Evolutionary conservation across 352 stramenopile genomes (phyloP), one percentile per base, ranked within the genome.

Genomic region (Globisporangium barbulae): DNA sequence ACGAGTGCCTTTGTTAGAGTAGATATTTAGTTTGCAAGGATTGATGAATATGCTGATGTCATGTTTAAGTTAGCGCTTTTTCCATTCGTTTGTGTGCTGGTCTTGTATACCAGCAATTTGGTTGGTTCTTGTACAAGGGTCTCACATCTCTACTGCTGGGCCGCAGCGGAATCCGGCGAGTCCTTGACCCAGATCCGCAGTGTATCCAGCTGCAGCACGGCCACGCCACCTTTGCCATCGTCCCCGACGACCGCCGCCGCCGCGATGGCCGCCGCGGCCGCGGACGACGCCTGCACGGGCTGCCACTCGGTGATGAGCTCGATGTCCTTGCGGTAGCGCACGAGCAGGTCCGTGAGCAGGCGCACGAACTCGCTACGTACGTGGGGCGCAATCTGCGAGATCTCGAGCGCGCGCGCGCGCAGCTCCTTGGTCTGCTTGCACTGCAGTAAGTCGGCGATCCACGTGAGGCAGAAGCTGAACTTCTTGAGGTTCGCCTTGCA

Each of bases 401-500:
- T 89, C 67, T 90, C 83, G 37, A 92, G 67, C 25, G 83, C 83
- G 3, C 81, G 71, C 4, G 83, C 83, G 8, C 81, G 72, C n/a
- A 92, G 69, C 52, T 90, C 83, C 17, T 73, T 84, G 17, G 81
- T 88, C 10, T 76, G 73, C 42, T 77, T 76, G 59, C 83, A 89
- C 44, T 87, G 73, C 15, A 92, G 55, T 49, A 92, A 48, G 61
- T 90, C 80, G 53, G 79, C 81, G 63, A 92, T 90, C 83, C 83
- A 92, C 33, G 81, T 92, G 33, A 92, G 72, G 42, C 80, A 92
- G 55, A 92, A 92, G 50, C 78, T 89, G 39, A 88, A 92, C 66
- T 92, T 92, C 61, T 92, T 92, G 19, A 90, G 67, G 52, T 90
- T 92, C 62, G 72, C 81, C 55, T 92, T 92, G 71, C 83, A 92